phyloP scores from a whole-genome alignment of 805 yeast species.

The Kluyveromyces lactis region DNA sequence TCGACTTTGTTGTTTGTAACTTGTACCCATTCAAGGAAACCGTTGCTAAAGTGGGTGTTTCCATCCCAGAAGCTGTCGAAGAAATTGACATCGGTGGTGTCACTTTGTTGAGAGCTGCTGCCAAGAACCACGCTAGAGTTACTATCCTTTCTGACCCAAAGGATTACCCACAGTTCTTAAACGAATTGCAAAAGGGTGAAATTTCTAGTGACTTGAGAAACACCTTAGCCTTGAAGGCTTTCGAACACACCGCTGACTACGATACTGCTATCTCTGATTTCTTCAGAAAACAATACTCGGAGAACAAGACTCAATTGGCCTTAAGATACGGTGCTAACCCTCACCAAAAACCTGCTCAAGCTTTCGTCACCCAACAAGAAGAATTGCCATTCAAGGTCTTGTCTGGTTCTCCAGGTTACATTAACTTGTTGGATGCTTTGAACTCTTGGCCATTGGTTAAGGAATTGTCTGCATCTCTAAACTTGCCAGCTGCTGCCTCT shows the following conservation, averaged over 20 bases:
- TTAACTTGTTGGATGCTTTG: slow-evolving; percentile 90
- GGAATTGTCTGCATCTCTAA: slow-evolving; percentile 88
- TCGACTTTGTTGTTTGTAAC: slow-evolving; percentile 95
- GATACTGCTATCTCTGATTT: slow-evolving; percentile 94
- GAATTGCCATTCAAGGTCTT: slow-evolving; percentile 89
- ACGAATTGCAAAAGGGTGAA: slow-evolving; percentile 68
- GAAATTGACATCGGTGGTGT: slow-evolving; percentile 99
- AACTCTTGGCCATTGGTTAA: slow-evolving; percentile 98
- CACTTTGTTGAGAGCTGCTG: slow-evolving; percentile 95
- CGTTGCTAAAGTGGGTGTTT: slow-evolving; percentile 88
- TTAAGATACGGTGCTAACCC: slow-evolving; percentile 98
- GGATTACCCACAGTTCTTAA: slow-evolving; percentile 81
- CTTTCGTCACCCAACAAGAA: slow-evolving; percentile 76
- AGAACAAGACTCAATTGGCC: slow-evolving; percentile 81
- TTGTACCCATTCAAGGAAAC: slow-evolving; percentile 98
- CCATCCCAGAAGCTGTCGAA: slow-evolving; percentile 95
- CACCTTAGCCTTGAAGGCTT: slow-evolving; percentile 87
- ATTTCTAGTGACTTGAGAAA: slow-evolving; percentile 69
- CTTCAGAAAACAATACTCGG: slow-evolving; percentile 95
- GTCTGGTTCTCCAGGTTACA: slow-evolving; percentile 95
- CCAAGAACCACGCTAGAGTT: slow-evolving; percentile 95
- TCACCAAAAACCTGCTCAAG: slow-evolving; percentile 99
- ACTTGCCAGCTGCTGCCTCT: slow-evolving; percentile 97
- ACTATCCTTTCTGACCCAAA: slow-evolving; percentile 91
- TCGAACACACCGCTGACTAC: slow-evolving; percentile 97